Base-by-base conservation (phyloP, 805 yeast genomes). In the Hanseniaspora clermontiae region DNA sequence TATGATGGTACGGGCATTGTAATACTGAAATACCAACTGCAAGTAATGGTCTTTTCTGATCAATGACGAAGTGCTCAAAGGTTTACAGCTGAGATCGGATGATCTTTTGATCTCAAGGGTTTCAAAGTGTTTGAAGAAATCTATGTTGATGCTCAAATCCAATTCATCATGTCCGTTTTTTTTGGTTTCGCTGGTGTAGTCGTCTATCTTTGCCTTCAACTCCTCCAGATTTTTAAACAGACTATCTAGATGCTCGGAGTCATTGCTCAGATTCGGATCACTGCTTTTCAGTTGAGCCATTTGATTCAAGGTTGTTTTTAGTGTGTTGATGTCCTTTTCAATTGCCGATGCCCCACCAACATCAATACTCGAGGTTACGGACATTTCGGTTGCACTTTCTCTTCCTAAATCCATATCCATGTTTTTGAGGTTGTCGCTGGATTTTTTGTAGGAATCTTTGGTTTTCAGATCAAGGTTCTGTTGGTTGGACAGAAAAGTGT, bases 91-190 rank as follows among this genome's bases (percentile, higher is more conserved):
- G 3, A 57, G 19, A 48, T 57, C 59, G 8, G 59, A 51, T 12
- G 59, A 57, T 42, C 59, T 51, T 57, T 57, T 57, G 34, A 51
- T 47, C 19, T 57, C 59, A 19, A 51, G 31, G 19, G 59, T 47
- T 27, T 51, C 36, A 15, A 38, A 57, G 17, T 40, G 34, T 19
- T 32, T 34, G 31, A 46, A 42, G 11, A 57, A 57, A 36, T 57
- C 46, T 5, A 57, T 39, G 8, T 34, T 29, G 12, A 45, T 39
- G 2, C 20, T 17, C 15, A 34, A 19, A 24, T 53, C 11, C 29
- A 24, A 11, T 36, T 15, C 43, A 14, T 20, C 24, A 19, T 9
- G 14, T 29, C 17, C 31, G 17, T 39, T 31, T 15, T 12, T 2
- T 11, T 24, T 20, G 11, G 20, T 6, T 4, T 5, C 10, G 19